Base-by-base conservation (phyloP, 164 flowering plant genomes). In the Protea cynaroides region DNA sequence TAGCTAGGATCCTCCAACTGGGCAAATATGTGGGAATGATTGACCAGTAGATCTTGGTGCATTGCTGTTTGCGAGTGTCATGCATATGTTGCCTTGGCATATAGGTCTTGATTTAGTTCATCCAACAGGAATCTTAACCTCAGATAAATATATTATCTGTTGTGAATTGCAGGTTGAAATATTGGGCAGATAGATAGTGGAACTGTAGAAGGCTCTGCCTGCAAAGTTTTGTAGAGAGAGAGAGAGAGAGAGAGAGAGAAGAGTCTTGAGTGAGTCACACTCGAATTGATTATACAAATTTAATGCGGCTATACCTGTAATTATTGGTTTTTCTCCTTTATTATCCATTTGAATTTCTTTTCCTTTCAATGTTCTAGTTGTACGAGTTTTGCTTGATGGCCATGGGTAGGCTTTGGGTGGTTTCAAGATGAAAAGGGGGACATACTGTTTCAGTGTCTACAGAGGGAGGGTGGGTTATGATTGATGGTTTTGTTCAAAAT, bases 271-370 rank as follows among this genome's bases (percentile, higher is more conserved):
- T 58, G 18, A 46, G 58, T 60, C 40, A 60, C 49, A 58, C 4
- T 57, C 69, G n/a, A 21, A 60, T 61, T 67, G 70, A 59, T 69
- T 64, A 29, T 58, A 67, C 38, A 8, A 25, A 40, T 67, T 65
- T 63, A 17, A 65, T 58, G 66, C 78, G 62, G 69, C 82, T 76
- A 71, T n/a, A 75, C 81, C 58, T 79, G 84, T 82, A 77, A 76
- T 71, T 78, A 73, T 71, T 59, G 38, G 38, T 50, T 25, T 59
- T 43, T 49, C 44, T 13, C 11, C 9, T 58, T 57, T 17, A 12
- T 37, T 40, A 46, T 65, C 29, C 29, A 58, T 37, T 14, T 25
- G 9, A n/a, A 15, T 13, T 47, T 63, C 44, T 36, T 44, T 21
- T 23, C 49, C 29, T 51, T 4, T 56, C 14, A 8, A 8, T 40